Evolutionary conservation across 2,329 filamentous ascomycete genomes (phyloP).

Genomic region (Nemania bipapillata): DNA sequence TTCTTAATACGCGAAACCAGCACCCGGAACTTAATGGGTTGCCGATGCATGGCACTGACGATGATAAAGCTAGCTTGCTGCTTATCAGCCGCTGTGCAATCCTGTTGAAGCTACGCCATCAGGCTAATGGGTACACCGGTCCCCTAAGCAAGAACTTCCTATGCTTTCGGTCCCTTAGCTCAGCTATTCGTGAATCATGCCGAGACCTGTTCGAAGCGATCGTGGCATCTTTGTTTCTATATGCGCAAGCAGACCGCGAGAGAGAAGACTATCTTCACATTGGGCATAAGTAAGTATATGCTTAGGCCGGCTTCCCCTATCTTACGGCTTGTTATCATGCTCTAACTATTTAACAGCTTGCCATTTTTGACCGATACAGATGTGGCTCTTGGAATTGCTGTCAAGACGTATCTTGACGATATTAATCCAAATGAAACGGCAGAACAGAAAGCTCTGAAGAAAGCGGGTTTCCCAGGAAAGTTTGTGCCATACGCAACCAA

Average conservation of each 20-base stretch:
- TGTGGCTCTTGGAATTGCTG: conserved; percentile 79
- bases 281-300: conserved; percentile 69
- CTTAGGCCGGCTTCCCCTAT: neutral
- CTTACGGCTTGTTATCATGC: conserved; percentile 9
- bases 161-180: conserved; percentile 84
- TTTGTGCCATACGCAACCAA: conserved; percentile 70
- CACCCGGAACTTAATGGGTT: conserved; percentile 66
- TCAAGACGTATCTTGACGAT: conserved; percentile 82
- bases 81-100: conserved; percentile 88
- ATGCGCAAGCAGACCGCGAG: conserved; percentile 79
- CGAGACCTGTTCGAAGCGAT: conserved; percentile 87
- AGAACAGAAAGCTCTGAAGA: conserved; percentile 59
- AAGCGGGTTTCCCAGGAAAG: conserved; percentile 62
- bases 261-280: conserved; percentile 74
- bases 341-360: conserved; percentile 57
- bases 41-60: conserved; percentile 68
- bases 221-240: conserved; percentile 81
- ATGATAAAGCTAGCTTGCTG: conserved; percentile 80
- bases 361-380: conserved; percentile 77
- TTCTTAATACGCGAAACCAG: conserved; percentile 76
- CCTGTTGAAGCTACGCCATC: conserved; percentile 82
- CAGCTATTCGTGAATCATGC: conserved; percentile 79
- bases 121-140: conserved; percentile 89
- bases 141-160: conserved; percentile 91
- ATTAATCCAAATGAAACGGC: conserved; percentile 68